Conservation (phyloP, 2,329 filamentous ascomycete genomes). For the Cladosporium austrohemisphaericum region DNA sequence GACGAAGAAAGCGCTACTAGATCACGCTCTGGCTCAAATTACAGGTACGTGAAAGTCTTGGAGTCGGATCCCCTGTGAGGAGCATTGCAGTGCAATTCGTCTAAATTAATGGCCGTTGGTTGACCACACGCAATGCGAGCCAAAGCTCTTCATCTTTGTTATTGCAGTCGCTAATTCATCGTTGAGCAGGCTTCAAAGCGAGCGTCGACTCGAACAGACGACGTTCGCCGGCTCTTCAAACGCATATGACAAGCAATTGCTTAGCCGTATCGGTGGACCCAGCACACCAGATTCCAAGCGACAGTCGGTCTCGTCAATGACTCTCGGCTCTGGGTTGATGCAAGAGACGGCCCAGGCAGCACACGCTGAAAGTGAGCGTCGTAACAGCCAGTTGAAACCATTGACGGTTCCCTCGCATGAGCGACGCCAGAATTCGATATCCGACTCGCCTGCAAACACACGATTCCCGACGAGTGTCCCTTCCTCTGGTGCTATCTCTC, state of each 20-base stretch:
- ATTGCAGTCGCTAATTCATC: background rate
- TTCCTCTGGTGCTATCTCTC: constrained; percentile 42
- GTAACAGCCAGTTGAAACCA: constrained; percentile 43
- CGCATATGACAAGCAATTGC: constrained; percentile 59
- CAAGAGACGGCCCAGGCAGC: constrained; percentile 33
- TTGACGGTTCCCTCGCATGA: constrained; percentile 41
- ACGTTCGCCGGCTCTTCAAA: constrained; percentile 58
- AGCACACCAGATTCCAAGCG: constrained; percentile 49
- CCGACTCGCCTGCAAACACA: constrained; percentile 36
- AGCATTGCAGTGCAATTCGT: background rate
- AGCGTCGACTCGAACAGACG: constrained; percentile 55
- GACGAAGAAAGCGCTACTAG: constrained; percentile 28
- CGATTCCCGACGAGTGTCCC: constrained; percentile 37
- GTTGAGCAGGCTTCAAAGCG: constrained; percentile 49
- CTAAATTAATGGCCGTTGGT: background rate
- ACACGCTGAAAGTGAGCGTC: constrained; percentile 38
- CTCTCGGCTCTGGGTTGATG: constrained; percentile 24
- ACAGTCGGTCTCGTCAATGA: constrained; percentile 32
- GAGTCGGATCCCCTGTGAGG: constrained; percentile 17
- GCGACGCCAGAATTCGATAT: constrained; percentile 35
- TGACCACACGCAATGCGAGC: too few species aligned
- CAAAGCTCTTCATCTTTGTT: background rate
- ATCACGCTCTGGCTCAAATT: constrained; percentile 36
- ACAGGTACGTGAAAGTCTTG: too few species aligned
- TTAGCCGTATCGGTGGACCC: constrained; percentile 60